These are phyloP conservation scores for Epichloe bromicola DNA, from an alignment of 2,329 filamentous ascomycete genomes.

Conservation along the genomic window DNA sequence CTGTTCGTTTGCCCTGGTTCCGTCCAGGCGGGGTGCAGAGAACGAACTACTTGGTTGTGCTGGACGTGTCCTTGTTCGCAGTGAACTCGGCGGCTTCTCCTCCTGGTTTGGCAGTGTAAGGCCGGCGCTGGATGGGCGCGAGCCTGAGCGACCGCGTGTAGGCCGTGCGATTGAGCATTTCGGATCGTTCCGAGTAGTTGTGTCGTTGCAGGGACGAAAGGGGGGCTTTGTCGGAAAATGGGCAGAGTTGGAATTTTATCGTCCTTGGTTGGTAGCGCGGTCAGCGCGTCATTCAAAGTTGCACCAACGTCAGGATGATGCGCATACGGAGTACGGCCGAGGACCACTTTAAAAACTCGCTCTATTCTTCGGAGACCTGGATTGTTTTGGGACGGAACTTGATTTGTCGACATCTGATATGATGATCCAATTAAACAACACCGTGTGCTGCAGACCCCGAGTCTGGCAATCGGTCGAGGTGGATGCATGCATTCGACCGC, in stretches of 20 bases:
- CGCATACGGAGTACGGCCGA: background rate
- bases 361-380: too few relatives aligned
- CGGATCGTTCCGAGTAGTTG: too few relatives aligned
- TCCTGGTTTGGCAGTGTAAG: background rate
- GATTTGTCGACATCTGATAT: too few relatives aligned
- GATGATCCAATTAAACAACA: too few relatives aligned
- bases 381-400: too few relatives aligned
- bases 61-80: background rate
- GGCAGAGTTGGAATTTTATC: background rate
- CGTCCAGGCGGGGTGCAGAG: background rate
- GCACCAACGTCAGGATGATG: background rate
- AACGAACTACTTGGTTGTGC: background rate
- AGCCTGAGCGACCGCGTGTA: background rate
- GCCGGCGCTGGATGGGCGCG: background rate
- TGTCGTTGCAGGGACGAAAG: too few relatives aligned
- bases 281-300: background rate
- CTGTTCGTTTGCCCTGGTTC: background rate
- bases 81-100: background rate
- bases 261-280: background rate
- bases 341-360: too few relatives aligned
- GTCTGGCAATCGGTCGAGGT: too few relatives aligned
- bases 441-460: too few relatives aligned
- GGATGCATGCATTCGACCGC: too few relatives aligned
- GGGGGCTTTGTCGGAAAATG: too few relatives aligned
- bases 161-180: background rate